Conservation (phyloP, 768 basidiomycete genomes). For the Cubamyces sp. region DNA sequence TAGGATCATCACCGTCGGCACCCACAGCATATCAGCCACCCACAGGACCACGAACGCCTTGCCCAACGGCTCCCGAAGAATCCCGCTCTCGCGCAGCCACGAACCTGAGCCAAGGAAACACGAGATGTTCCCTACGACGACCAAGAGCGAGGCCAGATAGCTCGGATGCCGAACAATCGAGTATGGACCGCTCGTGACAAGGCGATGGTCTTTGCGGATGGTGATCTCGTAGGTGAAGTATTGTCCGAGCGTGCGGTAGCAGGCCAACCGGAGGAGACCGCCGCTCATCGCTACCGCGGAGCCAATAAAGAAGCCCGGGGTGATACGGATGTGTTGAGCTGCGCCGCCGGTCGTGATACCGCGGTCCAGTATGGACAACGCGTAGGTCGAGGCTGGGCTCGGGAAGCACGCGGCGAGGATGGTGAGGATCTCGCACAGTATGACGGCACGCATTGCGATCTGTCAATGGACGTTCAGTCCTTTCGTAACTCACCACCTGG, state of each 20-base stretch:
- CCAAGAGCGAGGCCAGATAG: constrained; percentile 28
- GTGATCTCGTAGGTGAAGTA: constrained; percentile 37
- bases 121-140: constrained; percentile 17
- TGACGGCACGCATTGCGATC: neutral
- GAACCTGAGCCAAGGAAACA: constrained; percentile 19
- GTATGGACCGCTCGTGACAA: constrained; percentile 37
- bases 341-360: neutral
- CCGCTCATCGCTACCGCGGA: constrained; percentile 20
- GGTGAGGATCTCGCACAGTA: constrained; percentile 4
- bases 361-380: neutral
- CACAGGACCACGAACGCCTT: constrained; percentile 7
- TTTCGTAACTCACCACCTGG: neutral
- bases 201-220: constrained; percentile 30
- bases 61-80: constrained; percentile 18
- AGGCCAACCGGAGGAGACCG: constrained; percentile 18
- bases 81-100: constrained; percentile 25
- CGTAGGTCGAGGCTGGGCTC: neutral
- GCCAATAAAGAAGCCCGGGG: constrained; percentile 23
- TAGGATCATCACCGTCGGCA: constrained; percentile 13
- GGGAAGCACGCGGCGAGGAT: neutral
- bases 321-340: constrained; percentile 8
- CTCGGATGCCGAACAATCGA: constrained; percentile 35
- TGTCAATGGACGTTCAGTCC: neutral
- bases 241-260: constrained; percentile 33
- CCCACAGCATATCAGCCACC: constrained; percentile 14